Evolutionary conservation across 768 basidiomycete species (phyloP).

Genomic region (Trametes cubensis): DNA sequence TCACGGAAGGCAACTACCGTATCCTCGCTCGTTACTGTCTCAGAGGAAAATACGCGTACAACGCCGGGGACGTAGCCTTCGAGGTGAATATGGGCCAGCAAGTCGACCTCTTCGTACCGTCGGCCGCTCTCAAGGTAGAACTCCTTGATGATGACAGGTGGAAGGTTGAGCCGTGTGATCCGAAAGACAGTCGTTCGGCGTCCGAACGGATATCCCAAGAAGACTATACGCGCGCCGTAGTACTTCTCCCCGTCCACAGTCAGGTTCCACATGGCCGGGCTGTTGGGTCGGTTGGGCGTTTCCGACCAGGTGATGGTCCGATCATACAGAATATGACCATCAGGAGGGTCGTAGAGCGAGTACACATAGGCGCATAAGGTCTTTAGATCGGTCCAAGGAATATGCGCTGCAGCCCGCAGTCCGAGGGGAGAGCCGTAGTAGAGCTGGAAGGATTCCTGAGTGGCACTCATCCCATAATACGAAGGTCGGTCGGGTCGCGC

Average conservation of each 20-base stretch:
- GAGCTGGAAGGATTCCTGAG: constrained; percentile 1
- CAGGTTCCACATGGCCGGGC: no score
- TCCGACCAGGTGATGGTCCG: constrained; percentile 1
- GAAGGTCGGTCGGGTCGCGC: constrained; percentile 8
- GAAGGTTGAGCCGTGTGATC: no score
- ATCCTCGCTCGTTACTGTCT: neutral
- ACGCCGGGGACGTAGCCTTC: neutral
- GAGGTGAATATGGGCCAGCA: neutral
- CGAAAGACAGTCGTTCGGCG: constrained; percentile 6
- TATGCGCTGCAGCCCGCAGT: neutral
- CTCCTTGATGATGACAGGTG: constrained; percentile 3
- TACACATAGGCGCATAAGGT: neutral
- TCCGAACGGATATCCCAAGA: neutral
- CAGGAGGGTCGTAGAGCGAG: constrained; percentile 4
- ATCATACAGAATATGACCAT: constrained; percentile 5
- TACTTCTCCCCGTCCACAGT: no score
- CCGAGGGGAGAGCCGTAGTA: constrained; percentile 7
- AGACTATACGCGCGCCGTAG: neutral
- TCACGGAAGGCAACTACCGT: no score
- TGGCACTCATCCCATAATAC: neutral
- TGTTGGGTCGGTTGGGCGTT: no score
- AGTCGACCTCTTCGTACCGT: constrained; percentile 55
- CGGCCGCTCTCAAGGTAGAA: neutral
- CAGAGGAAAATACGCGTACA: neutral
- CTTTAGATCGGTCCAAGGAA: neutral